Base-by-base conservation (phyloP, 1,284 basidiomycete genomes). In the Gomphus bonarii region DNA sequence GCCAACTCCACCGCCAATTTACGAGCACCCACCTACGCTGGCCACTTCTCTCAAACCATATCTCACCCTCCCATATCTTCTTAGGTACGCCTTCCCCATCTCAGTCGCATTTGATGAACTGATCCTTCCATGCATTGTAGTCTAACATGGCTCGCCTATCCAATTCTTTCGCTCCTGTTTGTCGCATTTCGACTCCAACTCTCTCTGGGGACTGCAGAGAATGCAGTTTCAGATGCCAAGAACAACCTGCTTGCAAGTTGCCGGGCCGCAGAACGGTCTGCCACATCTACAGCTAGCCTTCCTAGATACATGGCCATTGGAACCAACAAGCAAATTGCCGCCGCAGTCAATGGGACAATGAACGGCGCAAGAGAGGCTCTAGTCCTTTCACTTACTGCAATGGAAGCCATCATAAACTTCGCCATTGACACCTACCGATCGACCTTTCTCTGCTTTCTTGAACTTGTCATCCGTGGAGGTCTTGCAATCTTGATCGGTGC, bases 391-490 rank as follows among this genome's bases (percentile, higher is more conserved):
- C 73, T 95, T 59, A 93, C 86, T 0, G 75, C 84, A 43, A 86
- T 95, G 79, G 88, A 95, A 67, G 82, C 77, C 1, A 82, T 95
- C 63, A 86, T 95, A 70, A 88, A 91, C 63, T 98, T 97, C 70
- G 80, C 97, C 59, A 82, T 97, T 64, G 88, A 94, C 70, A 82
- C 87, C 55, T 99, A 97, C 68, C 84, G 92, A 40, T 92, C 90
- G 3, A 85, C 94, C 1, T 84, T 97, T 63, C 76, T 97, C 52
- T 98, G 95, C 71, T 92, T 95, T 62, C 73, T 97, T 62, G 91
- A 97, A 72, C 77, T 98, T 49, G 82, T 91, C 12, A 85, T 99
- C 2, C 80, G 85, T 22, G 92, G 92, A 14, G 84, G 81, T 1
- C 74, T 99, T 38, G 78, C 83, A 28, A 72, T 97, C 52, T 71